These are phyloP conservation scores for Penicillium hordei DNA, from an alignment of 2,329 filamentous ascomycete species.

Conservation along the genomic window DNA sequence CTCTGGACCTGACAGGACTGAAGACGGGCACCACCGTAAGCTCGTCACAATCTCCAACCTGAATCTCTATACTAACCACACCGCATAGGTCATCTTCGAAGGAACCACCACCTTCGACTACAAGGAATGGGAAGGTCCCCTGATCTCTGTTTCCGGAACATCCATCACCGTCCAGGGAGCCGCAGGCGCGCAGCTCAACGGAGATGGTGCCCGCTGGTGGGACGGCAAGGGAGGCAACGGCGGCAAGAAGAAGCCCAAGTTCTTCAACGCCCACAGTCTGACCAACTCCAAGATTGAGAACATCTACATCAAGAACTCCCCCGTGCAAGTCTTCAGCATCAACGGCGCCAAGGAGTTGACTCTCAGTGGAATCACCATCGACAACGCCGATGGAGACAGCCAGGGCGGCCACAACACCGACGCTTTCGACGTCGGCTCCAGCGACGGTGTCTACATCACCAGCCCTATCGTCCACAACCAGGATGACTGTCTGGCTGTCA, in stretches of 20 bases:
- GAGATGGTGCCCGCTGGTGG: constrained; percentile 60
- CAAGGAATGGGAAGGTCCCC: constrained; percentile 63
- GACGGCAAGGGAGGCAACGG: constrained; percentile 61
- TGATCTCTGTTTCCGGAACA: constrained; percentile 61
- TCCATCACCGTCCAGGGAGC: constrained; percentile 54
- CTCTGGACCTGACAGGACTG: neutral
- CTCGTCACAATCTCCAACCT: neutral
- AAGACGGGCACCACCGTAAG: neutral
- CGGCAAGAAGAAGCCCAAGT: constrained; percentile 65
- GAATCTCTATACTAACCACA: neutral
- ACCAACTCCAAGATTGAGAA: constrained; percentile 31
- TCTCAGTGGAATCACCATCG: constrained; percentile 54
- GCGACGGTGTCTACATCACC: constrained; percentile 47
- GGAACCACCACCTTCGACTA: constrained; percentile 67
- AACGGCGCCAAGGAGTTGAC: constrained; percentile 50
- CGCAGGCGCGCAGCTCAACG: constrained; percentile 48
- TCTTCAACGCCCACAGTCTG: constrained; percentile 53
- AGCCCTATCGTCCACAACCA: constrained; percentile 58
- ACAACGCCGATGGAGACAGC: constrained; percentile 57
- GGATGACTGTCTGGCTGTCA: constrained; percentile 61
- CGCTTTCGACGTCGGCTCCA: constrained; percentile 31
- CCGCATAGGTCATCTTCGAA: constrained; percentile 56
- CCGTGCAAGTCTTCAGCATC: constrained; percentile 40
- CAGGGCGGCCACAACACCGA: constrained; percentile 55
- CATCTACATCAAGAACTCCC: constrained; percentile 36